Evolutionary conservation across 441 rosid genomes (phyloP).

Genomic region (Viola pubescens): DNA sequence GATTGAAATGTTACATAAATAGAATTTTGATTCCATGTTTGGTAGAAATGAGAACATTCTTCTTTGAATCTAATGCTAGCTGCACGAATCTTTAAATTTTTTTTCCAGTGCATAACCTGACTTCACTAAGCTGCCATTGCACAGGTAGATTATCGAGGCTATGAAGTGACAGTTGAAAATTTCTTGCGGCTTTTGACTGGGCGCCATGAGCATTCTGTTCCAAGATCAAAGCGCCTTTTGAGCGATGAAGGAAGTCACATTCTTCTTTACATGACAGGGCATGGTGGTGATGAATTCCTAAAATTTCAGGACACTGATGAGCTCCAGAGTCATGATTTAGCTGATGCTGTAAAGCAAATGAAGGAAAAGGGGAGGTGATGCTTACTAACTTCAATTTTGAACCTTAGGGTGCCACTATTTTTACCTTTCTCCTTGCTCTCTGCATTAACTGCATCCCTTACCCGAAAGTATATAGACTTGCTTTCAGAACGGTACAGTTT

Average conservation of each 20-base stretch:
- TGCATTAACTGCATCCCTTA: no score
- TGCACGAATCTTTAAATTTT: not conserved
- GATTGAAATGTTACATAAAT: no score
- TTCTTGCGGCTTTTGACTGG: slow-evolving; percentile 89
- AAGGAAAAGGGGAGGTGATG: slow-evolving; percentile 79
- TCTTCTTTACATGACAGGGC: slow-evolving; percentile 97
- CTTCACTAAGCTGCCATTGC: slow-evolving; percentile 23
- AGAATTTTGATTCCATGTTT: no score
- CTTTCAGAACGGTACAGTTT: no score
- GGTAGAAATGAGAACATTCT: no score
- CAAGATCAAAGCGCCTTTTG: slow-evolving; percentile 93
- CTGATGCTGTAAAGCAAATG: slow-evolving; percentile 99
- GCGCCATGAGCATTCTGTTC: slow-evolving; percentile 83
- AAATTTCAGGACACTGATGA: slow-evolving; percentile 99
- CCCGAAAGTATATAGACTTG: no score
- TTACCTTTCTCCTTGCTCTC: no score
- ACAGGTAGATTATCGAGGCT: slow-evolving; percentile 96
- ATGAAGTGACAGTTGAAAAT: slow-evolving; percentile 90
- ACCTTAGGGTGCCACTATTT: no score
- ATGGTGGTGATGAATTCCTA: slow-evolving; percentile 92
- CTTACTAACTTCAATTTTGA: no score
- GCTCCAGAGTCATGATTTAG: slow-evolving; percentile 98
- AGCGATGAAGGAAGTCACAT: slow-evolving; percentile 99
- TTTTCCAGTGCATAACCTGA: slow-evolving; percentile 16
- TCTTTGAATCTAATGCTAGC: no score